A percentile compares a stretch with the other conserved stretches of the same genome.
Conservation (phyloP, 257 asterid genomes). For the Solanum microdontum region DNA sequence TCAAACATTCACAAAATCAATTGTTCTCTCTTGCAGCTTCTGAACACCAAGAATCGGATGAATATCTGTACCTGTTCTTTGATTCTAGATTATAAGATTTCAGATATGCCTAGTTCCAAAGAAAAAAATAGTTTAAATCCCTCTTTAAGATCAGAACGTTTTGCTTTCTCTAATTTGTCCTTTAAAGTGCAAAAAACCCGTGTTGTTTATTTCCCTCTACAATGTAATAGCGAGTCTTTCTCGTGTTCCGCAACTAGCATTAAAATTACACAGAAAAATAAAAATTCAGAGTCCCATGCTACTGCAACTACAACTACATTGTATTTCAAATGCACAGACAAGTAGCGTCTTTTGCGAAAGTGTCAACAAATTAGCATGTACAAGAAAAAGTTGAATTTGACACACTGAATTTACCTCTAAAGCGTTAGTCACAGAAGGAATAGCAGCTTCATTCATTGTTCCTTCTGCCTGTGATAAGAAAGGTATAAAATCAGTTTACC, state of each 20-base stretch:
- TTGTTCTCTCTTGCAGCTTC: background rate
- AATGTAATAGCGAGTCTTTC: background rate
- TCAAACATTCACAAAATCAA: background rate
- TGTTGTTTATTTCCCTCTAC: background rate
- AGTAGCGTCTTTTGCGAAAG: background rate
- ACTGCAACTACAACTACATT: background rate
- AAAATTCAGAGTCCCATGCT: background rate
- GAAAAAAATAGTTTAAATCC: background rate
- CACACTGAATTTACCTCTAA: constrained; percentile 39
- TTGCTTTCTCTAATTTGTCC: background rate
- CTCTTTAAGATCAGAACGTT: background rate
- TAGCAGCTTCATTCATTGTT: constrained; percentile 49
- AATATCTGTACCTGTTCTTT: background rate
- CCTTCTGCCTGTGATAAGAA: constrained; percentile 59
- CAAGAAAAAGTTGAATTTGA: background rate
- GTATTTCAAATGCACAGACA: background rate
- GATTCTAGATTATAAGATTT: background rate
- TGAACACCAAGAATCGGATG: background rate
- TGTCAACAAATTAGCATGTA: background rate
- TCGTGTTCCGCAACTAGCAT: background rate
- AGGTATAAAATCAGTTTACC: background rate
- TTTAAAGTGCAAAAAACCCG: background rate
- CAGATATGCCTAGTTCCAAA: background rate
- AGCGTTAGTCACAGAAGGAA: constrained; percentile 57
- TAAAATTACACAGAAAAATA: background rate